These are phyloP conservation scores for Sphenostylis stenocarpa DNA, from an alignment of 306 rosid species.

Conservation along the genomic window DNA sequence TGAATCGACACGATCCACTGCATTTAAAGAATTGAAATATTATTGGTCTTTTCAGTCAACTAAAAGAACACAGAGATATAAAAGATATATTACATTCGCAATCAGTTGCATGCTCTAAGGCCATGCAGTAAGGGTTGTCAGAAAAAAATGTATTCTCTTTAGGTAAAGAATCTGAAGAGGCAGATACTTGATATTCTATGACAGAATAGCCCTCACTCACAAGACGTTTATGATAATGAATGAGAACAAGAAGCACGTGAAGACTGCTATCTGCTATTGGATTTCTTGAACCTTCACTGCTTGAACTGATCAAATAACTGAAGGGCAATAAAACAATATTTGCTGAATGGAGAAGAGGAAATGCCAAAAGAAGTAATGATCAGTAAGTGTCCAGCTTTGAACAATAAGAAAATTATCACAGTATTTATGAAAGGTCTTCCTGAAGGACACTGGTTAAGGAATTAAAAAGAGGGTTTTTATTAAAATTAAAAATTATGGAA, in stretches of 20 bases:
- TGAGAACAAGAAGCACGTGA: constrained; percentile 71
- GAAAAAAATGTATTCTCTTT: constrained; percentile 53
- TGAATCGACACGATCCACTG: constrained; percentile 65
- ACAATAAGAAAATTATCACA: not conserved
- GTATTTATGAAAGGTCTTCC: not conserved
- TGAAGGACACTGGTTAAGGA: not conserved
- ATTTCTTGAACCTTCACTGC: constrained; percentile 58
- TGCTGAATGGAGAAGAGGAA: constrained; percentile 54
- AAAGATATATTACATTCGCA: constrained; percentile 55
- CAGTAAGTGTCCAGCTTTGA: constrained; percentile 15
- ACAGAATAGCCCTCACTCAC: constrained; percentile 37
- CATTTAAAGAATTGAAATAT: constrained; percentile 29
- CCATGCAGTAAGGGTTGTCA: constrained; percentile 67
- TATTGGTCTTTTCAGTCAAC: not conserved
- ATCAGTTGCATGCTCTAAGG: constrained; percentile 64
- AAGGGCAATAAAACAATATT: constrained; percentile 66
- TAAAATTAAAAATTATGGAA: too few relatives aligned
- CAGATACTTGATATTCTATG: constrained; percentile 31
- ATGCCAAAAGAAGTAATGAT: not conserved
- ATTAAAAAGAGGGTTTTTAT: not conserved
- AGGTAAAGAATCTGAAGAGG: constrained; percentile 47
- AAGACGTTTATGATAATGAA: constrained; percentile 66
- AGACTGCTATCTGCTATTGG: constrained; percentile 70
- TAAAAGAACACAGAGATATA: constrained; percentile 11
- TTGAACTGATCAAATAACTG: constrained; percentile 64